Evolutionary conservation across 805 yeast species (phyloP), one percentile per base, ranked within the genome.

Genomic region (Wickerhamiella shivajii): DNA sequence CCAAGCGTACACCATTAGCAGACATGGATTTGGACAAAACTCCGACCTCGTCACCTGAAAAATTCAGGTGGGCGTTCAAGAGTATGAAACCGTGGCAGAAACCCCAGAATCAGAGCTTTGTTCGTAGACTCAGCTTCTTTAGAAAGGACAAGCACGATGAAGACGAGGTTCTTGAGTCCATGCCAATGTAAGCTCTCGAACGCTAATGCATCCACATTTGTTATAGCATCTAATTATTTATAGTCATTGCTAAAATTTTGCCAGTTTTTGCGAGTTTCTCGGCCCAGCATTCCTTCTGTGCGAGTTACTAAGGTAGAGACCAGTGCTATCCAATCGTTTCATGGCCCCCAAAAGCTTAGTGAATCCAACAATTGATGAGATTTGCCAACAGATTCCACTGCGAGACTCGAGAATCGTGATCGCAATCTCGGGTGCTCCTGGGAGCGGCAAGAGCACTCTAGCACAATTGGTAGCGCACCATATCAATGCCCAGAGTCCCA

Each of bases 361-460:
- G 7, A 8, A 20, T 8, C 11, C 11, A 20, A 20, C 11, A 7
- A 20, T 20, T 11, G 11, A 7, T 7, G 10, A 20, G 22, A 7
- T n/a, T n/a, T n/a, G n/a, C n/a, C n/a, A n/a, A n/a, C n/a, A n/a
- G n/a, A n/a, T n/a, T n/a, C n/a, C n/a, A n/a, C n/a, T n/a, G n/a
- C n/a, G n/a, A n/a, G n/a, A n/a, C n/a, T n/a, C n/a, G n/a, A 20
- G 22, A 20, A 13, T 71, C 2, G 39, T 76, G 12, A 59, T 83
- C 7, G 57, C 77, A 0, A 46, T 83, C 9, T 72, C 74, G 2
- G 94, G 93, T 1, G 64, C 73, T 1, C 93, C 94, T 2, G 94
- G 94, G 5, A 71, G 85, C 1, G 94, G 94, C 0, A 81, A 81
- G 51, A 67, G 85, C 3, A 77, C 92, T 0, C 47, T 74, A 22